Base-by-base conservation (phyloP, 2,329 filamentous ascomycete genomes). In the Scolecobasidium constrictum region DNA sequence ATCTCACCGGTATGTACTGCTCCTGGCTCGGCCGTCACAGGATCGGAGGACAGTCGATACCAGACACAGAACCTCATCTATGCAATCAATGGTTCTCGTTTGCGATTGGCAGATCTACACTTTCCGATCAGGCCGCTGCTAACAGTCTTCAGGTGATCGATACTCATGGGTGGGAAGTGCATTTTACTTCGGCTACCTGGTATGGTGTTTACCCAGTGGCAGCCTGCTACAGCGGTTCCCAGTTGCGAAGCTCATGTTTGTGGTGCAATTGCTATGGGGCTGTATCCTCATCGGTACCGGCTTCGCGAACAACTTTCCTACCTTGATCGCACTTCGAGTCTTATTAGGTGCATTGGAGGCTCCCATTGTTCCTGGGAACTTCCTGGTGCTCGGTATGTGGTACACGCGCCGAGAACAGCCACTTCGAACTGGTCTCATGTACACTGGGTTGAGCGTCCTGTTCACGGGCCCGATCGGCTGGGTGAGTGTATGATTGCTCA, bases 351-450 rank as follows among this genome's bases (percentile, higher is more conserved):
- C 51, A 11, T 52, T 60, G 16, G 57, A 62, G 44, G 54, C 58
- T 21, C 51, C 53, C 5, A 52, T 60, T 44, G 51, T 56, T 35
- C 63, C 63, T 0, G 58, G 60, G 4, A 64, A 60, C 40, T 54
- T 58, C 18, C 48, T 64, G 23, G 55, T 65, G 3, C 63, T 58
- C 6, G 57, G 59, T 7, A 62, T 64, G 51, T 60, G 59, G 48
- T 65, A 63, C 49, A 56, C 54, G 12, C 52, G 60, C 16, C 49
- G 58, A 6, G 62, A 65, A 39, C 62, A 64, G 38, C 59, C 58
- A 2, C 50, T 63, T 31, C 55, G 62, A 21, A 53, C 57, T 26
- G 58, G 52, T 2, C 43, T 54, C 13, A 31, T 31, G 26, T 31
- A 31, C n/a, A 31, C 26, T n/a, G 26, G 26, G 9, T n/a, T 31